These are phyloP conservation scores for Gentiana straminea DNA, from an alignment of 257 asterid species.

Conservation along the genomic window DNA sequence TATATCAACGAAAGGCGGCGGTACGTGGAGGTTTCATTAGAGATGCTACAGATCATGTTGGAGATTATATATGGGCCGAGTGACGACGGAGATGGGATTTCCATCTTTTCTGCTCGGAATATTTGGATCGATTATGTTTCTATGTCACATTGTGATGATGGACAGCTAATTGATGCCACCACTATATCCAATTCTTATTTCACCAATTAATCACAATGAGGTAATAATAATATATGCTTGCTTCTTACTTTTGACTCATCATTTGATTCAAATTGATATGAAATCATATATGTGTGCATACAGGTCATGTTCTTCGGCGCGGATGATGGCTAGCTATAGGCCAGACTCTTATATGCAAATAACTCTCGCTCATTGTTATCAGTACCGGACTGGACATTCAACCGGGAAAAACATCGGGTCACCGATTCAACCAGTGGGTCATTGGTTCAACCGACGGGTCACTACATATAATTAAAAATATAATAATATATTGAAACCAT, in stretches of 20 bases:
- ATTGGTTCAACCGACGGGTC: no score
- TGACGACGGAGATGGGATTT: slow-evolving; percentile 75
- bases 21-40: slow-evolving; percentile 45
- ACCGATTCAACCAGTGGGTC: no score
- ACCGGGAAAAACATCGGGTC: no score
- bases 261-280: background rate
- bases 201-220: slow-evolving; percentile 78
- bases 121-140: slow-evolving; percentile 88
- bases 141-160: slow-evolving; percentile 54
- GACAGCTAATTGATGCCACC: slow-evolving; percentile 44
- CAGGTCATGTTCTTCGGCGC: slow-evolving; percentile 73
- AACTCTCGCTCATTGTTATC: slow-evolving; percentile 11
- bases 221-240: background rate
- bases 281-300: background rate
- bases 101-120: slow-evolving; percentile 47
- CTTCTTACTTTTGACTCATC: background rate
- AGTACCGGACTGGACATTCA: no score
- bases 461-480: no score
- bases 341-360: slow-evolving; percentile 56
- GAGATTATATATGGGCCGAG: slow-evolving; percentile 31
- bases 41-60: slow-evolving; percentile 45
- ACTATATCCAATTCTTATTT: slow-evolving; percentile 72
- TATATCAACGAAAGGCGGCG: slow-evolving; percentile 30
- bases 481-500: no score
- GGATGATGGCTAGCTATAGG: slow-evolving; percentile 22